Base-by-base conservation (phyloP, 2,329 filamentous ascomycete genomes). In the Grosmannia huntii region DNA sequence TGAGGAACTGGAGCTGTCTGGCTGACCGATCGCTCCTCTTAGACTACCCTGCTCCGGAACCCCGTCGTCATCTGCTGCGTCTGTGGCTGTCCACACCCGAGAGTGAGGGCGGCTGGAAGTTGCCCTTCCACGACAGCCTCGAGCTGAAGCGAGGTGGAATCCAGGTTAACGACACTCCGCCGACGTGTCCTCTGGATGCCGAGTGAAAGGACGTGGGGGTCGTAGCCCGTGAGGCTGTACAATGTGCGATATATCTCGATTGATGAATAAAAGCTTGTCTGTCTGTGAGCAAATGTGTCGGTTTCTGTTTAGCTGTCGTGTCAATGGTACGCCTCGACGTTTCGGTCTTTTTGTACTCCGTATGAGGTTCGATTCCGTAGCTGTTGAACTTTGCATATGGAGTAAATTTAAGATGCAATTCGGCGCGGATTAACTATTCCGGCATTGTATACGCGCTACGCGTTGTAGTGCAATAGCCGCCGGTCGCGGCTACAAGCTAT, bases 111-210 rank as follows among this genome's bases (percentile, higher is more conserved):
- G 90, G 90, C 0, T 95, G 90, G 90, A 83, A 80, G 56, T 71
- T 95, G 70, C 90, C 90, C 1, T 92, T 91, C 73, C 84, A 83
- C 65, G 90, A 95, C 70, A 86, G 81, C 58, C 75, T 81, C 58
- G 86, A 94, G 77, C 89, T 88, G 80, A 95, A 95, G 81, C 79
- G 90, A 21, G 89, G 89, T 9, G 90, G 90, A 0, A 89, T 95
- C 63, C 90, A 95, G 73, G 90, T 96, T 2, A 82, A 95, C 70
- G 82, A 95, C 69, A 87, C 79, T 28, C 75, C 86, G 10, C 90
- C 90, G 1, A 81, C 84, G 55, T 87, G 86, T 49, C 85, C 86
- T 11, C 73, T 90, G 54, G 88, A 92, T 73, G 89, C 87, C 0
- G 89, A 92, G 70, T 92, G 44, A 52, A 3, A 25, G 10, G 9